Evolutionary conservation across 768 basidiomycete species (phyloP).

Genomic region (Leccinum incarnatum): DNA sequence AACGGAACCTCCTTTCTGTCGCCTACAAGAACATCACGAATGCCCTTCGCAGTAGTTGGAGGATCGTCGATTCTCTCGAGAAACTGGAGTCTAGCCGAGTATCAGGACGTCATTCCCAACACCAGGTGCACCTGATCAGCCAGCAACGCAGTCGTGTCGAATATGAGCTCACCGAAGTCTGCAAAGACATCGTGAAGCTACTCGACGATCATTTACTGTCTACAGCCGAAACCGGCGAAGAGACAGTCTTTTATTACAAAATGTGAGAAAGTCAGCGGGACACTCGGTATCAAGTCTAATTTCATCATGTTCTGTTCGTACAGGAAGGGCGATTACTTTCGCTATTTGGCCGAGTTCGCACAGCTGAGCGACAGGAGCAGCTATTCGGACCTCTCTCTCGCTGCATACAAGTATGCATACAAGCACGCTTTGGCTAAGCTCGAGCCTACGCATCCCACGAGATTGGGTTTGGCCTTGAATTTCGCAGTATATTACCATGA

Average conservation of each 20-base stretch:
- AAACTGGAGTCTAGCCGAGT: slow-evolving; percentile 48
- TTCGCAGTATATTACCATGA: slow-evolving; percentile 95
- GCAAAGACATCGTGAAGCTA: slow-evolving; percentile 74
- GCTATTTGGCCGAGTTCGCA: slow-evolving; percentile 86
- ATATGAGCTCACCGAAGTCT: slow-evolving; percentile 69
- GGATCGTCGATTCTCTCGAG: slow-evolving; percentile 73
- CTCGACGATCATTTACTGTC: slow-evolving; percentile 61
- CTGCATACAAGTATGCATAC: slow-evolving; percentile 83
- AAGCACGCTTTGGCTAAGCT: slow-evolving; percentile 76
- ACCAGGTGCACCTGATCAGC: slow-evolving; percentile 64
- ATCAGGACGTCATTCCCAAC: slow-evolving; percentile 26
- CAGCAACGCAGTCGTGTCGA: slow-evolving; percentile 75
- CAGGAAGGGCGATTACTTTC: slow-evolving; percentile 89
- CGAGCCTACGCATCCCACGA: slow-evolving; percentile 78
- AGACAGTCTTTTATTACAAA: slow-evolving; percentile 88
- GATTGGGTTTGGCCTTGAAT: slow-evolving; percentile 85
- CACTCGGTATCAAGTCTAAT: neutral
- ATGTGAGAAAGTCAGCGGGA: slow-evolving; percentile 48
- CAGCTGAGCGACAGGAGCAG: slow-evolving; percentile 64
- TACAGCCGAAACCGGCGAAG: slow-evolving; percentile 69
- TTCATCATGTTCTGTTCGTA: slow-evolving; percentile 3
- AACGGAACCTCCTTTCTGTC: slow-evolving; percentile 84
- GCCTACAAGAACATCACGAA: slow-evolving; percentile 92
- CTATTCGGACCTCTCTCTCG: slow-evolving; percentile 73
- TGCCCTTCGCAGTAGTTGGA: slow-evolving; percentile 80